Percentiles rank a stretch among this genome's conserved stretches.
Evolutionary conservation across 306 rosid genomes (phyloP).

Genomic region (Vigna radiata): DNA sequence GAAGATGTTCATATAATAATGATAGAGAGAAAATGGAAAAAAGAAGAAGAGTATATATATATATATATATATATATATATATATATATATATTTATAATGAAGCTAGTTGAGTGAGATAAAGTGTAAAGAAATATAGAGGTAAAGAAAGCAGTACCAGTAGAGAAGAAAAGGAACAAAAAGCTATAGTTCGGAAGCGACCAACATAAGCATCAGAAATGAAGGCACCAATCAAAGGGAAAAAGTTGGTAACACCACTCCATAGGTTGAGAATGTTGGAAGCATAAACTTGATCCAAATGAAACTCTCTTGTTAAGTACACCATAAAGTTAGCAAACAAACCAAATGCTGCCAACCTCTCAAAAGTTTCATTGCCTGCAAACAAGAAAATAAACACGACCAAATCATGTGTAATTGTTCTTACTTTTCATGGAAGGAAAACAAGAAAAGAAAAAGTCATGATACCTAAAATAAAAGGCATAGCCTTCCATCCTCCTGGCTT

Average conservation of each 20-base stretch:
- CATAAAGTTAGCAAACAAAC: constrained; percentile 80
- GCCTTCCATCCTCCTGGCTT: constrained; percentile 91
- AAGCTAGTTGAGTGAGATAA: not conserved
- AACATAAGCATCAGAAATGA: constrained; percentile 74
- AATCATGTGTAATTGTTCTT: not conserved
- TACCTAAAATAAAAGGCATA: constrained; percentile 85
- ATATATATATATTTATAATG: not conserved
- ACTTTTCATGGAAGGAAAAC: not conserved
- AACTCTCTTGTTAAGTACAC: constrained; percentile 69
- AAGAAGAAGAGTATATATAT: no score
- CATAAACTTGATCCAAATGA: constrained; percentile 76
- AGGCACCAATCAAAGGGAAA: constrained; percentile 80
- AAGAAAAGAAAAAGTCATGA: not conserved
- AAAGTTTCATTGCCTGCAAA: constrained; percentile 81
- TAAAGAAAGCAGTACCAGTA: constrained; percentile 51
- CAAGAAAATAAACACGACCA: no score
- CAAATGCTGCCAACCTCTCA: constrained; percentile 79
- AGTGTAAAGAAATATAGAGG: not conserved
- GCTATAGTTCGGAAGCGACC: constrained; percentile 90
- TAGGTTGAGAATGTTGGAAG: constrained; percentile 65
- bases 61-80: not conserved
- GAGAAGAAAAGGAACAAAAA: constrained; percentile 60
- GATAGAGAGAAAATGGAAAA: not conserved
- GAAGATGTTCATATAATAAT: not conserved
- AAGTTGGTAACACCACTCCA: constrained; percentile 75